Conservation (phyloP, 306 rosid genomes). For the Fragaria ananassa region DNA sequence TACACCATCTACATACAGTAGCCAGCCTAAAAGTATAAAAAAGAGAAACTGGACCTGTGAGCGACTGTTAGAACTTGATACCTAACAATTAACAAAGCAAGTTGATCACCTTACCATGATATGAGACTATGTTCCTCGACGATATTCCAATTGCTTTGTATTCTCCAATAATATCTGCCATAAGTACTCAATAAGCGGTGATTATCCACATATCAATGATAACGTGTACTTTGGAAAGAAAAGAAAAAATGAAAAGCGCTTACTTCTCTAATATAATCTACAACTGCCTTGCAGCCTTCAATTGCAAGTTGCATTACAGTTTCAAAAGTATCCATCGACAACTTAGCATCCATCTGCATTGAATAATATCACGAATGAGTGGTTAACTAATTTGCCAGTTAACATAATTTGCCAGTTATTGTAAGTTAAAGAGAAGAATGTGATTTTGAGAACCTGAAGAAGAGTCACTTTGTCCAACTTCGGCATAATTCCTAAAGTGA, state of each 20-base stretch:
- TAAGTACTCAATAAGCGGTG: neutral
- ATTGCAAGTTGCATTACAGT: conserved; percentile 79
- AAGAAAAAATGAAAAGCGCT: conserved; percentile 13
- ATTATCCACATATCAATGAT: neutral
- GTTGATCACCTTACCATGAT: conserved; percentile 11
- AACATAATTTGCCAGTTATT: no score
- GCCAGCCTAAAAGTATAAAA: conserved; percentile 30
- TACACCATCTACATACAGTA: conserved; percentile 64
- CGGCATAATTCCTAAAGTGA: conserved; percentile 76
- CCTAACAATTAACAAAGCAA: neutral
- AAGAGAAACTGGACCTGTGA: neutral
- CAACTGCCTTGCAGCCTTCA: conserved; percentile 95
- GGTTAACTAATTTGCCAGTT: no score
- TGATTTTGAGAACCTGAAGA: conserved; percentile 56
- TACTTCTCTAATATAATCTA: conserved; percentile 70
- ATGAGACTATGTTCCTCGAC: conserved; percentile 47
- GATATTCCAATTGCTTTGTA: conserved; percentile 68
- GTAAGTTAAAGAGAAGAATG: neutral
- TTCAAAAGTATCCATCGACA: conserved; percentile 76
- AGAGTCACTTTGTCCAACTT: conserved; percentile 85
- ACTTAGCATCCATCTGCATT: conserved; percentile 84
- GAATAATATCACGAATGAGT: conserved; percentile 17
- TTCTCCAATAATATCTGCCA: conserved; percentile 66
- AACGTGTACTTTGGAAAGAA: neutral
- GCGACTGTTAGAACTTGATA: neutral